Evolutionary conservation across 176 grass and related monocot genomes (phyloP), one percentile per base, ranked within the genome.

Genomic region (Bonia amplexicaulis): DNA sequence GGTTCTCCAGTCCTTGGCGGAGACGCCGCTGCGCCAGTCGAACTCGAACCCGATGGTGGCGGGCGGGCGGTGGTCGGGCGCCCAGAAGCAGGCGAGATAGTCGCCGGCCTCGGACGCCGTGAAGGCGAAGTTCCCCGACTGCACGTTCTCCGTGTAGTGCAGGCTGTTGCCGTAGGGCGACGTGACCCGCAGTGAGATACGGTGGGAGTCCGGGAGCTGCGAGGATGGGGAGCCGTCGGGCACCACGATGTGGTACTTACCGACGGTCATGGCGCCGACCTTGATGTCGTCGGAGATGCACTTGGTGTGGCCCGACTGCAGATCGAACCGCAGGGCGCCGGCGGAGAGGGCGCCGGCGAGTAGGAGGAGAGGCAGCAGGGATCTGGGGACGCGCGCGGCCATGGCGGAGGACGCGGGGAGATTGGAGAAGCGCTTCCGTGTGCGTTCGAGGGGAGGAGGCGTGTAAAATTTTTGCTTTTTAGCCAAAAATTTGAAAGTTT

Each of bases 271-370:
- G 75, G 96, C 66, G 60, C 87, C 81, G 78, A 92, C 66, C 91
- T 99, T 99, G 87, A 99, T 91, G 81, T 99, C 93, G 66, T 99
- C 91, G 78, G 93, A 90, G 87, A 99, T 82, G 93, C 96, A 99
- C 88, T 96, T 99, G 84, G 94, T 95, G 88, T 94, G 91, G 25
- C 91, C 93, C 69, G 90, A 99, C 76, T 91, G 83, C 59, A 96
- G 84, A 74, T 99, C 93, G 88, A 99, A 99, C 14, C 91, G 85
- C 69, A 99, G 91, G 12, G 42, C 3, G 80, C 84, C 20, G 60
- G 52, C 53, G 59, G 84, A 7, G 81, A 48, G 65, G 75, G 27
- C 26, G 13, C 6, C 27, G 0, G 61, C 13, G 1, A 88, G 41
- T 14, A 73, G 37, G 22, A 76, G 35, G 3, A 66, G 78, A 78